Evolutionary conservation across 2,329 filamentous ascomycete genomes (phyloP).

Genomic region (Pseudogymnoascus sp.): DNA sequence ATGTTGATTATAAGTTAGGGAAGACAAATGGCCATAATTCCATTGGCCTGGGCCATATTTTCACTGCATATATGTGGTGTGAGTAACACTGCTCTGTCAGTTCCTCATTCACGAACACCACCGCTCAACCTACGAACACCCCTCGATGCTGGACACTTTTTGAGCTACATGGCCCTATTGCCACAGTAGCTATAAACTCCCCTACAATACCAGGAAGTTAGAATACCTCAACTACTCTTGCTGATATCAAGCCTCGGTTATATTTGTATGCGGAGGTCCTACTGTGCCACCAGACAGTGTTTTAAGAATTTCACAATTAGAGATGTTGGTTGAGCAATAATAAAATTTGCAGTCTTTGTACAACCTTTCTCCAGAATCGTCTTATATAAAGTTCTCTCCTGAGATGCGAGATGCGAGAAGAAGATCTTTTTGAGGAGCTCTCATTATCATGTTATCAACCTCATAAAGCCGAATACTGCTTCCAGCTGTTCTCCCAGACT

Average conservation of each 20-base stretch:
- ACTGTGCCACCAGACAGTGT: not conserved
- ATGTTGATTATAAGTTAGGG: not conserved
- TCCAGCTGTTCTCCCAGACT: not conserved
- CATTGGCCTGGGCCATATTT: not conserved
- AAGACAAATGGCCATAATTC: not conserved
- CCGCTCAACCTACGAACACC: not conserved
- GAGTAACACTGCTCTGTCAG: not conserved
- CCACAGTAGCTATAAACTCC: not conserved
- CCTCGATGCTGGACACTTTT: not conserved
- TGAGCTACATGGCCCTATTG: not conserved
- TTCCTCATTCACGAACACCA: not conserved
- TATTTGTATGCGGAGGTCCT: not conserved
- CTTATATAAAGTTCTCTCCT: not conserved
- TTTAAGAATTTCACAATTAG: not conserved
- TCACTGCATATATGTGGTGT: not conserved
- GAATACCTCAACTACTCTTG: not conserved
- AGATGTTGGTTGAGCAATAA: not conserved
- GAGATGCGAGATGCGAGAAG: not conserved
- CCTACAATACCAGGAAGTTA: not conserved
- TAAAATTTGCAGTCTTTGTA: not conserved
- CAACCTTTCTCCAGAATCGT: not conserved
- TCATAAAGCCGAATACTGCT: not conserved
- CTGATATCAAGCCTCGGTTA: not conserved
- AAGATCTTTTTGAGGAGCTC: not conserved
- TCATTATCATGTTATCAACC: not conserved